A percentile compares a stretch with the other conserved stretches of the same genome.
phyloP scores from a whole-genome alignment of 1,139 yeast species.

The Geotrichum restrictum region DNA sequence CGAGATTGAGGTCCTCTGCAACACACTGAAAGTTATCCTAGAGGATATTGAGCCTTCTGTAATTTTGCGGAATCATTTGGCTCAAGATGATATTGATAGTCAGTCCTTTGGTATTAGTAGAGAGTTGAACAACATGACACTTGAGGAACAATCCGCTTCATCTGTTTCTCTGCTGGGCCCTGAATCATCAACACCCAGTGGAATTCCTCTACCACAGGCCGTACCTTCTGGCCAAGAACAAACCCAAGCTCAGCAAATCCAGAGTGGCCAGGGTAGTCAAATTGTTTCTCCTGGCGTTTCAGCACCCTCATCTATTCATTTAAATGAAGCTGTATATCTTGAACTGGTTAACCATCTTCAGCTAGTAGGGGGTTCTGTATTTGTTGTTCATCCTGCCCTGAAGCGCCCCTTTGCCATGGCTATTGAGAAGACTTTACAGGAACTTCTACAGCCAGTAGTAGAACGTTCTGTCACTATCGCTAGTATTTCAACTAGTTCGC shows the following conservation, averaged over 20 bases:
- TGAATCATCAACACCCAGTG: constrained; percentile 6
- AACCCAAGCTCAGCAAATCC: background rate
- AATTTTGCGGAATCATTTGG: constrained; percentile 52
- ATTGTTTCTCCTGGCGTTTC: background rate
- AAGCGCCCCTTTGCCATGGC: constrained; percentile 80
- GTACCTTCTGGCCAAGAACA: too few relatives aligned
- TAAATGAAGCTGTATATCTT: constrained; percentile 22
- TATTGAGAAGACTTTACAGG: constrained; percentile 81
- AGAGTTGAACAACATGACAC: constrained; percentile 11
- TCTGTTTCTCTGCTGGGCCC: constrained; percentile 4
- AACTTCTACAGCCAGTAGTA: constrained; percentile 83
- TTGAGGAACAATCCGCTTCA: constrained; percentile 11
- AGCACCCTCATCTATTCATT: constrained; percentile 10
- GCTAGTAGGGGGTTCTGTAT: constrained; percentile 64
- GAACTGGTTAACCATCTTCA: constrained; percentile 27
- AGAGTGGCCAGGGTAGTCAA: background rate
- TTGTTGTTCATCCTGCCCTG: constrained; percentile 71
- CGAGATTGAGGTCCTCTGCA: constrained; percentile 89
- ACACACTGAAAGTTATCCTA: constrained; percentile 59
- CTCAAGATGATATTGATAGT: constrained; percentile 26
- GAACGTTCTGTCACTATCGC: constrained; percentile 90
- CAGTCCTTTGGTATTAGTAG: constrained; percentile 11
- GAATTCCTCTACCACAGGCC: background rate
- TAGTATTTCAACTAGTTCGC: constrained; percentile 76
- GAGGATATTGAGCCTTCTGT: constrained; percentile 60